phyloP scores from a whole-genome alignment of 441 rosid genomes.

The Sinapis alba region DNA sequence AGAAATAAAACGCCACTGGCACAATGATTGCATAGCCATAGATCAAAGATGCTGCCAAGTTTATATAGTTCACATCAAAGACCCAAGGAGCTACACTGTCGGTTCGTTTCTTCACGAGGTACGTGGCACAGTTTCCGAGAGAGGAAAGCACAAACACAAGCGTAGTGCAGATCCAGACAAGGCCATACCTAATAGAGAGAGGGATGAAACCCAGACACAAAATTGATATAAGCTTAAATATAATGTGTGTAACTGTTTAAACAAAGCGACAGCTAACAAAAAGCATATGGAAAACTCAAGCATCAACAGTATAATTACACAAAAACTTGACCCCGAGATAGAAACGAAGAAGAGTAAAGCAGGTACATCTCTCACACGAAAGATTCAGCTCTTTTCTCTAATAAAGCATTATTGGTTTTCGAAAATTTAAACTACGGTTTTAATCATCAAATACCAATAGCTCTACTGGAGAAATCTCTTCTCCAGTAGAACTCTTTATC shows the following conservation, averaged over 20 bases:
- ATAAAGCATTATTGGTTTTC: neutral
- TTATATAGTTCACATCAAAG: constrained; percentile 88
- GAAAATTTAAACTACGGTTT: neutral
- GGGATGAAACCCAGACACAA: constrained; percentile 11
- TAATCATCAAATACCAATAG: neutral
- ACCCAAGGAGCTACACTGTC: constrained; percentile 63
- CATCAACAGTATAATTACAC: neutral
- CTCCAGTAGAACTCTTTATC: neutral
- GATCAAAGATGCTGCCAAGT: constrained; percentile 62
- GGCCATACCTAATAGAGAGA: constrained; percentile 70
- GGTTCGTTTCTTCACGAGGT: constrained; percentile 67
- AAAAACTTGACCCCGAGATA: neutral
- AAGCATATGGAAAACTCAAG: constrained; percentile 1
- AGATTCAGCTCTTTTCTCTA: neutral
- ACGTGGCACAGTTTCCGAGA: constrained; percentile 86
- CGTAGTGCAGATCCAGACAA: constrained; percentile 91
- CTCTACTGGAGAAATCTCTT: neutral
- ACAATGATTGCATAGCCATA: constrained; percentile 79
- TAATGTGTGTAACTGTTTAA: neutral
- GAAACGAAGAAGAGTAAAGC: constrained; percentile 9
- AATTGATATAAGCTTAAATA: neutral
- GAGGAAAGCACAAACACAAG: constrained; percentile 80
- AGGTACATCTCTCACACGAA: neutral
- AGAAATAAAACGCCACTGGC: constrained; percentile 83
- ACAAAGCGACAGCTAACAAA: neutral